Base-by-base conservation (phyloP, 2,329 filamentous ascomycete species). In the Beauveria sp. region DNA sequence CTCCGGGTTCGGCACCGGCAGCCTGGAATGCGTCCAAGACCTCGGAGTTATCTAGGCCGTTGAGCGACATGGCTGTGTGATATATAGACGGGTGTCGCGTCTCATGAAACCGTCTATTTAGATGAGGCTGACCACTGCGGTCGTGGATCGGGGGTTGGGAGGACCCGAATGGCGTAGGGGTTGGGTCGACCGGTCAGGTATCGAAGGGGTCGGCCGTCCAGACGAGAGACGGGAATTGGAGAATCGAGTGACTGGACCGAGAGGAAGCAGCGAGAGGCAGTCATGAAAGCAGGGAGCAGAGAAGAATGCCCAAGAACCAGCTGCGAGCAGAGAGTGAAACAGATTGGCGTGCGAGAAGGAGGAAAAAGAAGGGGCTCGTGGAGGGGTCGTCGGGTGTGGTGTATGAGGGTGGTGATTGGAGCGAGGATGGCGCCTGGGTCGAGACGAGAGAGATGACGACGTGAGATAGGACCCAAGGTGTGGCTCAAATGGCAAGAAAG, bases 21-120 rank as follows among this genome's bases (percentile, higher is more conserved):
- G 84, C 80, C 71, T 92, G 89, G 76, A 96, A 88, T 70, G 92
- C 92, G 77, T 96, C 91, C 76, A 87, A 84, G 76, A 99, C 84
- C 71, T 85, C 84, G 68, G 83, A 79, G 77, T 86, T 84, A 79
- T 97, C 92, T 77, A 97, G 82, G 66, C 94, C 94, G 86, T 96
- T 96, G 76, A 97, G 82, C 80, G 93, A 97, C 93, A 97, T 97
- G 64, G 28, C 65, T 62, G 44, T 40, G 22, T 28, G 18, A 26
- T 26, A 1, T 28, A 12, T 6, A 37, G 30, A 34, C 28, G 3
- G 10, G 20, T 10, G 14, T 41, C 10, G 43, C 30, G 16, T 9
- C 26, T 57, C 57, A 41, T 40, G 30, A 46, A 37, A 34, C 24
- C 47, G 34, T 50, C 50, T 61, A 51, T 43, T 30, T 10, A 48